These are phyloP conservation scores for Opeltia flavorubescens DNA, from an alignment of 495 filamentous ascomycete species.

Conservation along the genomic window DNA sequence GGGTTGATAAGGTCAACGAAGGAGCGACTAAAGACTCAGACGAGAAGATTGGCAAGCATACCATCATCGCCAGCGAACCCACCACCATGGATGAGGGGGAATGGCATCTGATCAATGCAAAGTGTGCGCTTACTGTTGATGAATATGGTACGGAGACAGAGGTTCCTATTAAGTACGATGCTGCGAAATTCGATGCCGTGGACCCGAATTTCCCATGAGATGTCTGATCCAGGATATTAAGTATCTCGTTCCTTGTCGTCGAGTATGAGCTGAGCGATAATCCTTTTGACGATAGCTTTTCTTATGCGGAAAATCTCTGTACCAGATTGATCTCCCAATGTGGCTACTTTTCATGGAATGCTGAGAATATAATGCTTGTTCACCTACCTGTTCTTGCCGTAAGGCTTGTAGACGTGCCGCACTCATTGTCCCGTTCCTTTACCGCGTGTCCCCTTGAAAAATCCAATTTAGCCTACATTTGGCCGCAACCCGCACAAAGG, in stretches of 20 bases:
- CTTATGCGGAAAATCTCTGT: background rate
- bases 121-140: conserved; percentile 10
- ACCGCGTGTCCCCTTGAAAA: too few relatives aligned
- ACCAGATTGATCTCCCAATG: background rate
- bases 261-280: background rate
- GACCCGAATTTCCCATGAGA: background rate
- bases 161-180: background rate
- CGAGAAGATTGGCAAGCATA: conserved; percentile 29
- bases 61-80: conserved; percentile 37
- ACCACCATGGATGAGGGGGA: conserved; percentile 31
- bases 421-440: too few relatives aligned
- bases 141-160: conserved; percentile 1
- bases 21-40: conserved; percentile 15
- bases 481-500: too few relatives aligned
- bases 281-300: background rate
- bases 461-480: too few relatives aligned
- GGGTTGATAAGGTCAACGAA: conserved; percentile 17
- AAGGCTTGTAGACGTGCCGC: too few relatives aligned
- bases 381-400: too few relatives aligned
- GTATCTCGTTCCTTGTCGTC: background rate
- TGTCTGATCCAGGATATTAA: background rate
- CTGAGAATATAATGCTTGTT: too few relatives aligned
- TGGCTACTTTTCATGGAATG: too few relatives aligned
- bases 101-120: conserved; percentile 32
- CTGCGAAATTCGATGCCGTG: background rate